These are phyloP conservation scores for Zygoascus ofunaensis DNA, from an alignment of 805 yeast genomes.

Conservation along the genomic window DNA sequence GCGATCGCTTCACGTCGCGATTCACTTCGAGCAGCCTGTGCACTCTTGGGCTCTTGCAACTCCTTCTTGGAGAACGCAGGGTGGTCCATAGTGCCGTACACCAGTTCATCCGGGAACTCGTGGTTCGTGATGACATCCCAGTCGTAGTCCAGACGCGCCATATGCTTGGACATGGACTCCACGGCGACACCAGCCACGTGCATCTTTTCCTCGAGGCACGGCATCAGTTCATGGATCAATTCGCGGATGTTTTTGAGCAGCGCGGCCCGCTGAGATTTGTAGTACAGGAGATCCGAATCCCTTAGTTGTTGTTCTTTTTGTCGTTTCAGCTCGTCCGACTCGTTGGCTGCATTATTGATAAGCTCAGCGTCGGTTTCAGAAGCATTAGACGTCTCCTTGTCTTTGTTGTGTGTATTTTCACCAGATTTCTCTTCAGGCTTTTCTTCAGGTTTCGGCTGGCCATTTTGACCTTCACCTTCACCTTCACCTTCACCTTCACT, in stretches of 20 bases:
- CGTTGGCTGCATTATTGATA: conserved; percentile 3
- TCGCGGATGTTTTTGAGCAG: conserved; percentile 31
- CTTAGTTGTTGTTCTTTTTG: too few species aligned
- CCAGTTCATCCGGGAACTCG: conserved; percentile 74
- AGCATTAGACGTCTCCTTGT: conserved; percentile 5
- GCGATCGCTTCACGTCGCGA: conserved; percentile 87
- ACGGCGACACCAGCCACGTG: conserved; percentile 90
- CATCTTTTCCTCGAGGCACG: conserved; percentile 93
- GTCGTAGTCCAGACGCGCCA: conserved; percentile 69
- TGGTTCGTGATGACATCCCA: conserved; percentile 61
- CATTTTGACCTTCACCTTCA: neutral
- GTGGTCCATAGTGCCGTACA: conserved; percentile 74
- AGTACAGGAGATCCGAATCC: conserved; percentile 14
- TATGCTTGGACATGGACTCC: conserved; percentile 60
- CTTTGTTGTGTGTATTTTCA: too few species aligned
- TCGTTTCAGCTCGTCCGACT: conserved; percentile 5
- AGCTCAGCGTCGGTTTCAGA: too few species aligned
- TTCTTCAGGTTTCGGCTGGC: neutral
- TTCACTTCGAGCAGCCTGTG: conserved; percentile 73
- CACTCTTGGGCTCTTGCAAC: conserved; percentile 37
- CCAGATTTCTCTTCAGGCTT: neutral
- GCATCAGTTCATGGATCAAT: conserved; percentile 60
- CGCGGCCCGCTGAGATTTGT: conserved; percentile 18
- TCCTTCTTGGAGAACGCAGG: conserved; percentile 64
- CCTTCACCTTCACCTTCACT: too few species aligned